Evolutionary conservation across 2,329 filamentous ascomycete species (phyloP), one percentile per base, ranked within the genome.

Genomic region (Alternaria angustiovoidea): DNA sequence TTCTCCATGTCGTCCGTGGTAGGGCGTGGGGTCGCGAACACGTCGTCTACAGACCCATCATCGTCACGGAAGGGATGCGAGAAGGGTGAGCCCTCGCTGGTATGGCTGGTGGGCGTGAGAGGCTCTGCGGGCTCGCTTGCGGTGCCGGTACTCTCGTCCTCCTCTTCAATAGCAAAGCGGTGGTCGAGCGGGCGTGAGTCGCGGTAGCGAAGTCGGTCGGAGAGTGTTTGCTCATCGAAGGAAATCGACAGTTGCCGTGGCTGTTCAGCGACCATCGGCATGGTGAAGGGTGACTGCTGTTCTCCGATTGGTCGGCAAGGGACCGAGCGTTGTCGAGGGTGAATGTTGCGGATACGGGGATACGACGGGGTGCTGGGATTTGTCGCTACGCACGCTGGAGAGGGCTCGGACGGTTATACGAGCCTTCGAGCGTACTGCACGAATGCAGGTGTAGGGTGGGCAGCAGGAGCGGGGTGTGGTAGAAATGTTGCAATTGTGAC

Each of bases 121-220:
- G 78, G 78, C 54, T 80, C 78, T 42, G 67, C 66, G n/a, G 73
- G 72, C 55, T 80, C 78, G 62, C 76, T 79, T 32, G 71, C 76
- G 7, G 77, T 77, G 48, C 75, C 76, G 32, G 70, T 78, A 57
- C 74, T 78, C 60, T 79, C 76, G 63, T 79, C 76, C 59, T 78
- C 77, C 60, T 78, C 77, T 56, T 75, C 74, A 54, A 78, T 77
- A 36, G 75, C 64, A 36, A 66, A 58, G 18, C 72, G 72, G 44
- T 62, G 69, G 20, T 76, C 71, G 39, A 69, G 61, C 12, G 67
- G 44, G 36, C 70, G 72, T 14, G 73, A 74, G 41, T 75, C 73
- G 51, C 71, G 71, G 55, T 65, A 69, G 26, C 65, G 61, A 41
- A 71, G 41, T 42, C 65, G 67, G 43, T 70, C 66, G 4, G 69